Base-by-base conservation (phyloP, 257 asterid genomes). In the Euphrasia confusa region DNA sequence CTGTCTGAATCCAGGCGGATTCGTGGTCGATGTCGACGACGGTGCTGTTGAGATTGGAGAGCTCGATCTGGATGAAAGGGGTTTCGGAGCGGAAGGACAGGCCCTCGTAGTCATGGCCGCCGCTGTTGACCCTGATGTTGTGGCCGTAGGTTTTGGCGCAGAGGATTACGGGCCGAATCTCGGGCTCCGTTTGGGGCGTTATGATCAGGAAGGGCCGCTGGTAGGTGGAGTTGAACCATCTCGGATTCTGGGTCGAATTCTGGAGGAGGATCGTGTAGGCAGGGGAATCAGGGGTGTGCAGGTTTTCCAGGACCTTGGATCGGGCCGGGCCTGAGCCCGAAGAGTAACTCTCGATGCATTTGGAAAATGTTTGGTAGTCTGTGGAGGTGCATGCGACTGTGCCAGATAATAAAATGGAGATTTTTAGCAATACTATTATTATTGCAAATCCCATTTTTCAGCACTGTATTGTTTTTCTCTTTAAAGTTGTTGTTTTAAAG, bases 31-130 rank as follows among this genome's bases (percentile, higher is more conserved):
- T n/a, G 58, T 72, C 50, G 21, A 76, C 32, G 3, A n/a, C 1
- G 9, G 61, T 69, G 0, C 17, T 47, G 21, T 58, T 26, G 50
- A 76, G 78, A 6, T 69, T 65, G 27, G 52, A 33, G 26, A 72
- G 48, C 42, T 64, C 75, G 58, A 76, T 10, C 70, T 68, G 69
- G 63, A 76, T 40, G 54, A 72, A 76, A 0, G 63, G 70, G 1
- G 55, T 58, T 32, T 56, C 50, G 4, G 75, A 67, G 2, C 65
- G 68, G 44, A 68, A 76, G 13, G 78, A 72, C 44, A 76, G 67
- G 5, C 81, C 81, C 52, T 76, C 78, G 18, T 72, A 76, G 13
- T 76, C 80, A 24, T 76, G 80, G 61, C 80, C 77, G 13, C 80
- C 80, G 18, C 77, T 73, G 32, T 68, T 64, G 13, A 65, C 67